Base-by-base conservation (phyloP, 495 filamentous ascomycete genomes). In the Talaromyces ruber region DNA sequence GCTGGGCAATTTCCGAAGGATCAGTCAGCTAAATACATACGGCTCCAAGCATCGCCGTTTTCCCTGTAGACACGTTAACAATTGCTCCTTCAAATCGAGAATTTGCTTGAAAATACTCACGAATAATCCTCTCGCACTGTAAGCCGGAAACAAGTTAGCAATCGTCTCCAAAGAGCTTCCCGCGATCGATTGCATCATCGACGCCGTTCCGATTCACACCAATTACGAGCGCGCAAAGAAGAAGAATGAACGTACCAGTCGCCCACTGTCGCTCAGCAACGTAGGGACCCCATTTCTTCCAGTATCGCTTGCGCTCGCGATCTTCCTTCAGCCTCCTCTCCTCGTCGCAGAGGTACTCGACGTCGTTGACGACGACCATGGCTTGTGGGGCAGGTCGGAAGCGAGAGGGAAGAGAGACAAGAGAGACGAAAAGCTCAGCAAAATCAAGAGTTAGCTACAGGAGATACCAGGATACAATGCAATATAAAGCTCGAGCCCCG, bases 21-120 rank as follows among this genome's bases (percentile, higher is more conserved):
- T 3, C 28, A 60, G 4, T 3, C 28, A 60, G 4, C 52, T 37
- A 43, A 50, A 32, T 43, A 86, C 89, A 79, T 80, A 93, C 90
- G 91, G 72, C 89, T 93, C 93, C 93, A 98, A 47, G 93, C 93
- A 77, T 98, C 92, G 52, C 93, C 93, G 69, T 96, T 88, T 55
- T 81, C 77, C 22, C 82, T 62, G 64, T 39, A 67, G 14, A 58
- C 14, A 43, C 58, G 25, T 64, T 56, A 60, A 56, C 61, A 62
- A 68, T 52, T 24, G 34, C 28, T n/a, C 9, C 32, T 30, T n/a
- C n/a, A 8, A 28, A n/a, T 60, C 60, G 61, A 57, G 63, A 29
- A n/a, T n/a, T n/a, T n/a, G n/a, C n/a, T n/a, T n/a, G n/a, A 30
- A 57, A 26, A 37, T 28, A 77, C 86, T 86, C 70, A 89, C 86